Evolutionary conservation across 2,329 filamentous ascomycete genomes (phyloP).

Genomic region (Fusarium solani-melongenae): DNA sequence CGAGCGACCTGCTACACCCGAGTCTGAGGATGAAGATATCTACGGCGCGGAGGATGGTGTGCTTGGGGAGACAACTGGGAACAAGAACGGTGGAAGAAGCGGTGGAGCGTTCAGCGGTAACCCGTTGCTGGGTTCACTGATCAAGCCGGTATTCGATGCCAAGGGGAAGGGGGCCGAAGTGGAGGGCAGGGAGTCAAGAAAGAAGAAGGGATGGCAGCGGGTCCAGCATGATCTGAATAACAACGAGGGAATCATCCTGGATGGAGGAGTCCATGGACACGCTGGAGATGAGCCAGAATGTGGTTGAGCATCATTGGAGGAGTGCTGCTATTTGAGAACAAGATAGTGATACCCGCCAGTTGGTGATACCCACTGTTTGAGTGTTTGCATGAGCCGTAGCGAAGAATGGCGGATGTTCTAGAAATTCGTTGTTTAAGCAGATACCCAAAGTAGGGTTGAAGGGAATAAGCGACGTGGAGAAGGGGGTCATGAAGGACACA

Average conservation of each 20-base stretch:
- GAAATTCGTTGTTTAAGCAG: not conserved
- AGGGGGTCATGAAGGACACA: not conserved
- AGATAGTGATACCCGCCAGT: conserved; percentile 1
- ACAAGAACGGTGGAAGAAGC: conserved; percentile 45
- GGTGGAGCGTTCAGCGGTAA: conserved; percentile 76
- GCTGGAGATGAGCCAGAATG: conserved; percentile 53
- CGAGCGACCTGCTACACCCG: conserved; percentile 68
- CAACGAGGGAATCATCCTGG: conserved; percentile 69
- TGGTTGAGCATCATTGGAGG: conserved; percentile 32
- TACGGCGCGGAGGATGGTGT: conserved; percentile 44
- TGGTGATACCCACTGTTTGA: not conserved
- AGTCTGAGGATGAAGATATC: conserved; percentile 54
- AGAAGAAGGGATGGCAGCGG: conserved; percentile 63
- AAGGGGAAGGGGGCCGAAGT: conserved; percentile 61
- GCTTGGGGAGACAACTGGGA: conserved; percentile 50
- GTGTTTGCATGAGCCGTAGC: not conserved
- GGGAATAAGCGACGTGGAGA: not conserved
- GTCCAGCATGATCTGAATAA: conserved; percentile 70
- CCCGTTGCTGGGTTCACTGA: conserved; percentile 72
- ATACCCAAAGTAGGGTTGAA: not conserved
- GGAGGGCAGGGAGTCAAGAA: conserved; percentile 55
- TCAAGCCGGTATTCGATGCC: conserved; percentile 69
- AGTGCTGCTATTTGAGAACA: not conserved
- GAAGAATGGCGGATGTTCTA: not conserved
- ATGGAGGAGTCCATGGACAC: conserved; percentile 64